Conservation (phyloP, 23 red algal species). For the Gracilaria domingensis region DNA sequence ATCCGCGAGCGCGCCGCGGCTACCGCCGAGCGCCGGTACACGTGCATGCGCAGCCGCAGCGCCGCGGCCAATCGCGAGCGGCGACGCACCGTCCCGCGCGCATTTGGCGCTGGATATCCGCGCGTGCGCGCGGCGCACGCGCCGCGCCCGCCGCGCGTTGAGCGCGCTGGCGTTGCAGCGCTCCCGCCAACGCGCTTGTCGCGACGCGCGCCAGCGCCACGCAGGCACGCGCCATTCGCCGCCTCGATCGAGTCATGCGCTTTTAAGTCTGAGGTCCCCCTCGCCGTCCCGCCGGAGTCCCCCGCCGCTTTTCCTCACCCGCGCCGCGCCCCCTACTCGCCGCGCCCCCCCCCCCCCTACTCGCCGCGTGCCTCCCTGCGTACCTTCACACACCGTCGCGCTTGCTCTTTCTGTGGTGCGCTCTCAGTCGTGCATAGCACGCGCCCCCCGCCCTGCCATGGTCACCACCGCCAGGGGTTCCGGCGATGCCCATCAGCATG, state of each 20-base stretch:
- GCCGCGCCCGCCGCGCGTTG: background rate
- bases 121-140: background rate
- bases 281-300: no score
- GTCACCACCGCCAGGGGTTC: background rate
- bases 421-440: background rate
- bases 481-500: background rate
- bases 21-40: background rate
- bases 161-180: background rate
- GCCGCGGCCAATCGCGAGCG: background rate
- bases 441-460: background rate
- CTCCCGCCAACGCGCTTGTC: background rate
- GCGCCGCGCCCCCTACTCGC: no score
- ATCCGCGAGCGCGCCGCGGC: background rate
- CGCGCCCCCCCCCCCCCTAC: background rate
- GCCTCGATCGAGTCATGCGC: no score
- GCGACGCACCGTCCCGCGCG: background rate
- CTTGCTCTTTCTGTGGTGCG: background rate
- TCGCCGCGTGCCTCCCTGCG: no score
- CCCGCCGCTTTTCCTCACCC: no score
- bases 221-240: no score
- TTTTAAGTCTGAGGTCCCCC: background rate
- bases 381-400: background rate
- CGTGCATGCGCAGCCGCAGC: background rate
- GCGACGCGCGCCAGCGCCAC: background rate
- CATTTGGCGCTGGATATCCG: background rate